Conservation (phyloP, 2,329 filamentous ascomycete species). For the Dothistroma pini region DNA sequence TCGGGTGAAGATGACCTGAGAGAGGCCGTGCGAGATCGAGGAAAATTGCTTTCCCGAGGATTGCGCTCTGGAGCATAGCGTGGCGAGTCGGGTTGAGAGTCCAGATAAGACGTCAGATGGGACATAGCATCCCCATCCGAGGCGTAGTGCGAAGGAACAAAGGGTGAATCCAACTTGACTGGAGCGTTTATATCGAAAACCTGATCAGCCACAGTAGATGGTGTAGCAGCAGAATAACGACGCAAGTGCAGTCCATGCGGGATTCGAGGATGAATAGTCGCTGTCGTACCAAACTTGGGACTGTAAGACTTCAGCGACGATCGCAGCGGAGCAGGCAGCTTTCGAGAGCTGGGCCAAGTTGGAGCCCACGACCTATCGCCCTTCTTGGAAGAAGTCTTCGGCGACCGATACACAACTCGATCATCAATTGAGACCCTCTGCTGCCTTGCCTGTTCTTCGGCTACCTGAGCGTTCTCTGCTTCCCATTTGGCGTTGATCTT, state of each 20-base stretch:
- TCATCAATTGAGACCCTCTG: background rate
- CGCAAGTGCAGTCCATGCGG: background rate
- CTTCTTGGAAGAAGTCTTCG: background rate
- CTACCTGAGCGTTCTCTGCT: background rate
- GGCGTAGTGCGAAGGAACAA: background rate
- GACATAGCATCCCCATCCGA: too few species aligned
- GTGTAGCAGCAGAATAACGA: background rate
- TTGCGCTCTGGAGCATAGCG: too few species aligned
- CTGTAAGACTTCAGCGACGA: background rate
- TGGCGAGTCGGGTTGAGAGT: too few species aligned
- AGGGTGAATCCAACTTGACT: background rate
- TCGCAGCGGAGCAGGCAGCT: background rate
- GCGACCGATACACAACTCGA: background rate
- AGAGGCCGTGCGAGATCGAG: too few species aligned
- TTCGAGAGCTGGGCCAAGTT: background rate
- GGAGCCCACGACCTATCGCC: background rate
- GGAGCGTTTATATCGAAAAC: background rate
- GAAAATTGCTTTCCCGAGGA: too few species aligned
- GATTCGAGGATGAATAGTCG: background rate
- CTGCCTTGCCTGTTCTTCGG: background rate
- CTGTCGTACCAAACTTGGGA: background rate
- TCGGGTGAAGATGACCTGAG: too few species aligned
- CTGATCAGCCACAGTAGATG: background rate
- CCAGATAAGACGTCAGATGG: too few species aligned
- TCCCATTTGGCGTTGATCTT: background rate